A percentile compares a stretch with the other conserved stretches of the same genome.
Conservation (phyloP, 768 basidiomycete species). For the Paxillus rubicundulus region DNA sequence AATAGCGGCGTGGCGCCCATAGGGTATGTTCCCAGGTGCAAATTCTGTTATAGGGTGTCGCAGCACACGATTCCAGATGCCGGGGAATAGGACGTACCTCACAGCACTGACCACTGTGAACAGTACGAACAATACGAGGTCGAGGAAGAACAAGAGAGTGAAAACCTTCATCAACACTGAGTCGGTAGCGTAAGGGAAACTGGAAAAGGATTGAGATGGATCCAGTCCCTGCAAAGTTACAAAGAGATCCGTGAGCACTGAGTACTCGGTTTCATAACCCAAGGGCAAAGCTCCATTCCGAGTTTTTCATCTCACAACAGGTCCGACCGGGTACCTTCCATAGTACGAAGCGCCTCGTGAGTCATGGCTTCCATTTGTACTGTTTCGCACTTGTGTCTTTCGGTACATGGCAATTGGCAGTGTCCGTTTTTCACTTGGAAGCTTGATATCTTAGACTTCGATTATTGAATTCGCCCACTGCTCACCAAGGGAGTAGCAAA, state of each 20-base stretch:
- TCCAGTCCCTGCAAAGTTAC: constrained; percentile 40
- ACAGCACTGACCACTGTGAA: constrained; percentile 44
- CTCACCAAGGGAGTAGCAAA: too few relatives aligned
- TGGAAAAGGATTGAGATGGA: constrained; percentile 54
- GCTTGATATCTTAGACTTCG: too few relatives aligned
- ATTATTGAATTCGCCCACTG: too few relatives aligned
- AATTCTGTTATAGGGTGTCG: constrained; percentile 47
- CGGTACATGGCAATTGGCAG: too few relatives aligned
- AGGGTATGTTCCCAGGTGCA: constrained; percentile 48
- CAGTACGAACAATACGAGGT: constrained; percentile 51
- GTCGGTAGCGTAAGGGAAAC: constrained; percentile 52
- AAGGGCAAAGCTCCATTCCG: too few relatives aligned
- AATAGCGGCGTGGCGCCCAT: constrained; percentile 65
- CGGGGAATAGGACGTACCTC: constrained; percentile 55
- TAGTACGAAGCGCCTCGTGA: too few relatives aligned
- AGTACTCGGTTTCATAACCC: background rate
- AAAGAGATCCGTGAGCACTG: background rate
- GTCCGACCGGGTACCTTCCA: too few relatives aligned
- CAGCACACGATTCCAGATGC: constrained; percentile 48
- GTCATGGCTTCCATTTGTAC: too few relatives aligned
- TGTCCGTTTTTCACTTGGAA: too few relatives aligned
- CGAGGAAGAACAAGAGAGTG: constrained; percentile 51
- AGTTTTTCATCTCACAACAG: too few relatives aligned
- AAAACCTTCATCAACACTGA: constrained; percentile 40
- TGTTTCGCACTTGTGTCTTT: too few relatives aligned